Evolutionary conservation across 345 rosid species (phyloP), one percentile per base, ranked within the genome.

Genomic region (Citrus reticulata): DNA sequence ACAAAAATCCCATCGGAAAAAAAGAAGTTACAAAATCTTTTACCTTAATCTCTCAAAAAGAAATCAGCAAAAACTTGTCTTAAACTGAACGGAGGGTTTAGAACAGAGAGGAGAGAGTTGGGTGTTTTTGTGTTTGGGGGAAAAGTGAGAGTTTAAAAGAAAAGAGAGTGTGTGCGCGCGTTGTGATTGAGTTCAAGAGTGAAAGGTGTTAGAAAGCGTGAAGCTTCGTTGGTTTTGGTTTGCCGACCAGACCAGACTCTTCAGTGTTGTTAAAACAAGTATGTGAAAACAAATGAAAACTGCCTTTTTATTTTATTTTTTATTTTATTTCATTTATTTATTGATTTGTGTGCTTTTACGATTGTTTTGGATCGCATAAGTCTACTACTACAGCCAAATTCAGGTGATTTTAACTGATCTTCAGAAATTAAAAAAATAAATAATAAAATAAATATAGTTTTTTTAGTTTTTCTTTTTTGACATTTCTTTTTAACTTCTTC

Each of bases 341-440:
- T 20, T 4, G 25, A 65, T 35, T 35, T 65, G 5, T 65, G 69
- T 34, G 69, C 69, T 65, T 65, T 65, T 65, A 16, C 74, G 68
- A 63, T 55, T 72, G 73, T 40, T 74, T 59, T 65, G 70, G 67
- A 66, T 75, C 57, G 77, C 69, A 42, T 64, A 46, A 75, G 72
- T 84, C 85, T 76, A 69, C 35, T 39, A 59, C 77, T 35, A 72
- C 16, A 65, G 87, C 84, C 88, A 80, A 83, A 20, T 65, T 83
- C 86, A 80, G 83, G 86, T 83, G 86, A 80, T 71, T 80, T 46
- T 25, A 37, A 55, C 58, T 40, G 22, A 13, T 64, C 71, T 75
- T 51, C 61, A 1, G 2, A 29, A 29, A 29, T 1, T 32, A 0
- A 32, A 32, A 0, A 0, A 30, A 30, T 6, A 0, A 32, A 32